phyloP scores from a whole-genome alignment of 2,329 filamentous ascomycete genomes.

The Diaporthe batatas region DNA sequence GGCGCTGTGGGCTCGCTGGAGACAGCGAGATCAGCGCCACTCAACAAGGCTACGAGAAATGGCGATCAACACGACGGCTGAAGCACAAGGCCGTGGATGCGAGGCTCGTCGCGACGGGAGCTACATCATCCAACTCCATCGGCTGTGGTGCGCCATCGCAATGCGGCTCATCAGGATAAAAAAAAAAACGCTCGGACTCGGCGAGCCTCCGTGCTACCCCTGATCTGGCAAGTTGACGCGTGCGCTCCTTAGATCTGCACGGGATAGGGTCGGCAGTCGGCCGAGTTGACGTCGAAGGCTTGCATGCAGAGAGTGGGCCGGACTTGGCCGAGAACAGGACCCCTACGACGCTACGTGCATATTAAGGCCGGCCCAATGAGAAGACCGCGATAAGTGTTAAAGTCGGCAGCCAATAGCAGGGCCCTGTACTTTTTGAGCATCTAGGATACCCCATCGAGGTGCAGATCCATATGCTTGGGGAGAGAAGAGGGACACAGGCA shows the following conservation, averaged over 20 bases:
- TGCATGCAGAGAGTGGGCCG: slow-evolving; percentile 27
- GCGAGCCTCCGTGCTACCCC: slow-evolving; percentile 37
- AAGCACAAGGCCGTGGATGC: neutral
- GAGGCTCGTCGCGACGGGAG: slow-evolving; percentile 4
- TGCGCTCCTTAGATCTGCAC: slow-evolving; percentile 28
- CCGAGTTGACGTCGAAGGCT: slow-evolving; percentile 38
- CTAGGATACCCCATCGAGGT: slow-evolving; percentile 28
- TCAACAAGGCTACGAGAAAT: slow-evolving; percentile 20
- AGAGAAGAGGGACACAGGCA: neutral
- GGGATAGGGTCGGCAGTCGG: slow-evolving; percentile 37
- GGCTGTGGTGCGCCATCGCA: neutral
- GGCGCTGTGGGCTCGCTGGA: neutral
- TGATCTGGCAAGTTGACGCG: slow-evolving; percentile 42
- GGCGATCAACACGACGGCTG: slow-evolving; percentile 31
- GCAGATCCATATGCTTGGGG: slow-evolving; percentile 16
- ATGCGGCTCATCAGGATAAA: slow-evolving; percentile 26
- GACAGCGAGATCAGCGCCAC: slow-evolving; percentile 7
- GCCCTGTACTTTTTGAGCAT: neutral
- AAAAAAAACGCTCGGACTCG: slow-evolving; percentile 22
- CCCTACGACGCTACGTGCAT: slow-evolving; percentile 16
- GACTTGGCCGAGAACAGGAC: slow-evolving; percentile 41
- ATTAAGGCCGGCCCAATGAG: slow-evolving; percentile 33
- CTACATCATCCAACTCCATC: slow-evolving; percentile 1
- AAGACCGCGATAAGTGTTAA: slow-evolving; percentile 37
- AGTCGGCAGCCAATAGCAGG: slow-evolving; percentile 9